Evolutionary conservation across 2,329 filamentous ascomycete species (phyloP), one percentile per base, ranked within the genome.

Genomic region (Penicillium hesseltinei): DNA sequence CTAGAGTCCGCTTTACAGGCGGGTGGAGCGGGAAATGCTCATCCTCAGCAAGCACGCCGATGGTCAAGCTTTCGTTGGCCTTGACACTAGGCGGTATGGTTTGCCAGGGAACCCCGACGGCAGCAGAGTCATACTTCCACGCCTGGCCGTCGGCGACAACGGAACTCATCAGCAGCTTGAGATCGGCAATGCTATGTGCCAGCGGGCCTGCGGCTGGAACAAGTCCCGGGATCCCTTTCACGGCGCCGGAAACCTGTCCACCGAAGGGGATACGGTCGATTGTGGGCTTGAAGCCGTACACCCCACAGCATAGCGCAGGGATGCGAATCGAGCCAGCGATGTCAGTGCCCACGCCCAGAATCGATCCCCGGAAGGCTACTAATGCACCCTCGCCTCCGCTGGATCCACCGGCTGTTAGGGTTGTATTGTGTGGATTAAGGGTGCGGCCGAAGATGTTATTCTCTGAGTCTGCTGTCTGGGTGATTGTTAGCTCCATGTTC

Each of bases 1-100:
- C 70, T 1, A 85, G 58, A 1, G 78, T 73, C 2, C 80, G 73
- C 1, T 72, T 74, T 1, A 84, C 75, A 0, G 82, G 79, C 0
- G 83, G 82, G 25, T 83, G 81, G 0, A 84, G 69, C 0, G 80
- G 81, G 31, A 78, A 78, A 2, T 77, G 68, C 0, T 75, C 70
- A 60, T 83, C 80, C 44, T 80, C 78, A 2, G 75, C 56, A 11
- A 83, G 64, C 1, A 84, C 60, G 0, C 83, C 83, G 39, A 86
- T 78, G 0, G 73, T 75, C 4, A 84, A 60, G 60, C 57, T 40
- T 31, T 45, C 35, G 21, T 56, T 60, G 9, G 6, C 29, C 1
- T 27, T 43, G 15, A 23, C 29, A 11, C 27, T n/a, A 7, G 21
- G 21, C 1, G 45, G 35, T 0, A 74, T 57, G 0, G 52, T 56